Base-by-base conservation (phyloP, 106 monocot species). In the Ottelia alismoides region DNA sequence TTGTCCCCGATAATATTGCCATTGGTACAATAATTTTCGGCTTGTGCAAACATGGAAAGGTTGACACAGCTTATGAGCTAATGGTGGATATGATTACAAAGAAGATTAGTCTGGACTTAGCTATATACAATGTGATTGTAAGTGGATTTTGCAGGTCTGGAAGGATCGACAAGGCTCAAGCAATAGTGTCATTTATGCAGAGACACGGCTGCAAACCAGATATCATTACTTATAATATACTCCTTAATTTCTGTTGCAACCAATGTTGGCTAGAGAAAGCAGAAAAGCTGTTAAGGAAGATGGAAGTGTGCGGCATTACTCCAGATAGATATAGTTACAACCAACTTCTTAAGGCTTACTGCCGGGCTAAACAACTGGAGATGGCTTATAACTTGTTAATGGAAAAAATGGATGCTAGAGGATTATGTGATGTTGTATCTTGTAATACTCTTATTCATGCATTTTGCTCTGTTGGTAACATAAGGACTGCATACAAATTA, bases 321-420 rank as follows among this genome's bases (percentile, higher is more conserved):
- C 94, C 88, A 22, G 94, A 96, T 31, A 64, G 43, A 27, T 67
- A 88, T 49, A 88, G 71, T 71, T 96, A 82, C 50, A 96, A 96
- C 72, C 84, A 85, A 53, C 62, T 88, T 35, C 75, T 96, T 6
- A 88, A 82, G 47, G 78, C 84, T 45, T 65, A 82, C 52, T 96
- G 96, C 72, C 72, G 81, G 50, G 60, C 69, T 53, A 78, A 85
- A 12, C 70, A 66, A 55, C 73, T 89, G 22, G 58, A 67, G 23
- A 79, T 70, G 58, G 96, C 96, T 51, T 85, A 71, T 58, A 57
- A 50, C 50, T 58, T 89, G 30, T 25, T 96, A 27, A 70, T 72
- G 25, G 61, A 74, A 61, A 66, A 76, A 28, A 88, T 96, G 89
- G 76, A 96, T 51, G 35, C 28, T 2, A 65, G 74, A 69, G 88